Conservation (phyloP, 1,284 basidiomycete genomes). For the Spongispora temasekensis region DNA sequence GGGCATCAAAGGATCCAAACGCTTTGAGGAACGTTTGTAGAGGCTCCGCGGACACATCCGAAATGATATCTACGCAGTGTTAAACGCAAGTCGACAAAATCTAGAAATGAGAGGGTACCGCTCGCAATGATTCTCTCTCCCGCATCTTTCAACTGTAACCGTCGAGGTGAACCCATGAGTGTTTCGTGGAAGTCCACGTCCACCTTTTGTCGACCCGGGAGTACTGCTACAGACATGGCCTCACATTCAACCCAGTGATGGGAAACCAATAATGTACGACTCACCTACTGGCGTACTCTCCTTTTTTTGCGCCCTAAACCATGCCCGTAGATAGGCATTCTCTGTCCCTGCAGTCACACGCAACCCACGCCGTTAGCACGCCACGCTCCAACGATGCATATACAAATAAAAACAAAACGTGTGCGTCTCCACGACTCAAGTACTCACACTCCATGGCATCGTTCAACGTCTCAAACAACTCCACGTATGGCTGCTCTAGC, state of each 20-base stretch:
- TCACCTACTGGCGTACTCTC: constrained; percentile 43
- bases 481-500: constrained; percentile 75
- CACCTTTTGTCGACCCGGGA: constrained; percentile 58
- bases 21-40: constrained; percentile 72
- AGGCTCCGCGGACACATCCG: constrained; percentile 46
- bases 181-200: constrained; percentile 52
- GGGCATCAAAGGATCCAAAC: constrained; percentile 67
- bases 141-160: constrained; percentile 74
- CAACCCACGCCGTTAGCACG: constrained; percentile 14
- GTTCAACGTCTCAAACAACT: constrained; percentile 83
- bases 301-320: constrained; percentile 66
- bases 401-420: constrained; percentile 2
- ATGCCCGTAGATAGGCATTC: constrained; percentile 80
- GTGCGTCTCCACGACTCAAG: constrained; percentile 15
- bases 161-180: constrained; percentile 72
- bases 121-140: constrained; percentile 70
- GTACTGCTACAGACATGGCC: constrained; percentile 39
- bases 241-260: background rate
- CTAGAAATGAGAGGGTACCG: constrained; percentile 39
- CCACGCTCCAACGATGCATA: background rate
- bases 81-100: background rate
- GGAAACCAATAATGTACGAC: constrained; percentile 18
- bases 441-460: constrained; percentile 90
- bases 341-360: constrained; percentile 68
- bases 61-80: constrained; percentile 13